Conservation (phyloP, 2,329 filamentous ascomycete species). For the Chrysoporthe cubensis region DNA sequence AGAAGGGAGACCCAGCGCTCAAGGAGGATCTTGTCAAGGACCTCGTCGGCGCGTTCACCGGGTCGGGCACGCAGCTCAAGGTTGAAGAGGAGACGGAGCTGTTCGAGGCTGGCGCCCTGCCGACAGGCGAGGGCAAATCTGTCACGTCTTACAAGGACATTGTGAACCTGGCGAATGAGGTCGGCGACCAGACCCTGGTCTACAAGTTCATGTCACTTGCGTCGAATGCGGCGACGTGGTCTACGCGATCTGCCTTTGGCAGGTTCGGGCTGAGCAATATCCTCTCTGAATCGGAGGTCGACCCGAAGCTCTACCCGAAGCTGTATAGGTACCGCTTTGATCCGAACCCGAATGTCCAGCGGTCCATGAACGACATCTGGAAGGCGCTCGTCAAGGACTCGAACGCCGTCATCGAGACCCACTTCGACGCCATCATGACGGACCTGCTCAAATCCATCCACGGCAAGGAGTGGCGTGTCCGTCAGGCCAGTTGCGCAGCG, state of each 20-base stretch:
- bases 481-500: conserved; percentile 89
- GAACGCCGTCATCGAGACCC: conserved; percentile 71
- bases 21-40: conserved; percentile 85
- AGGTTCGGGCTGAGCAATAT: conserved; percentile 91
- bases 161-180: conserved; percentile 91
- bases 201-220: conserved; percentile 99
- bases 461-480: conserved; percentile 89
- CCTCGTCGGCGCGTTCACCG: conserved; percentile 86
- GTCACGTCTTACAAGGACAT: conserved; percentile 98
- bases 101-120: conserved; percentile 87
- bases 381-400: conserved; percentile 91
- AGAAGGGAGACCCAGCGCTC: conserved; percentile 80
- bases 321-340: conserved; percentile 94
- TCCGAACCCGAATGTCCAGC: conserved; percentile 88
- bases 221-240: conserved; percentile 95
- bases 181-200: conserved; percentile 92
- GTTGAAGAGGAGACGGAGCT: conserved; percentile 90
- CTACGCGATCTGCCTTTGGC: conserved; percentile 93
- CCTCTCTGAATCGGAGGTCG: conserved; percentile 82
- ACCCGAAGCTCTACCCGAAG: conserved; percentile 94
- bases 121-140: conserved; percentile 85
- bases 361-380: conserved; percentile 98
- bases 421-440: conserved; percentile 88
- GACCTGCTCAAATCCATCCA: conserved; percentile 86
- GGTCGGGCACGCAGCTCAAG: conserved; percentile 73